These are phyloP conservation scores for Diaporthe australafricana DNA, from an alignment of 2,329 filamentous ascomycete genomes.

Conservation along the genomic window DNA sequence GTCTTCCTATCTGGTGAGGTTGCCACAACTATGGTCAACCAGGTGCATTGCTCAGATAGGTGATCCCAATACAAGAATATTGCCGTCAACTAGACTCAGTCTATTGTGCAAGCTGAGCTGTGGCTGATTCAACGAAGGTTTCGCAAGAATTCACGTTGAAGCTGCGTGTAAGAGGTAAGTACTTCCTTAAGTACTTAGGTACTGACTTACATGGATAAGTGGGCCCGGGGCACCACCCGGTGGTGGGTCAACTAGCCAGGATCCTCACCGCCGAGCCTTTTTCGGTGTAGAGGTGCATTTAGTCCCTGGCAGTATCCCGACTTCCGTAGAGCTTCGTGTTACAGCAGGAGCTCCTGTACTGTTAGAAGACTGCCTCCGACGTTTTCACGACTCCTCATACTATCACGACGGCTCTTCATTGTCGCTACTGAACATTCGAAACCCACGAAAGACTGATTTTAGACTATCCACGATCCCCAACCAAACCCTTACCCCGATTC, in stretches of 20 bases:
- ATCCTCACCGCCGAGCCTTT: constrained; percentile 4
- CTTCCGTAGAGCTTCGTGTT: constrained; percentile 17
- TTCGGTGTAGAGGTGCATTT: background rate
- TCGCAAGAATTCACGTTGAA: too few relatives aligned
- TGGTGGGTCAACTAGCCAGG: background rate
- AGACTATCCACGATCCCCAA: background rate
- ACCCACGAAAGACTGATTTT: background rate
- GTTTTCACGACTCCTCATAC: background rate
- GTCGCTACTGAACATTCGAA: background rate
- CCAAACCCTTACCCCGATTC: background rate
- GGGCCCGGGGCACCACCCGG: background rate
- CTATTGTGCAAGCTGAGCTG: too few relatives aligned
- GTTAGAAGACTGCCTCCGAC: background rate
- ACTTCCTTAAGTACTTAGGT: too few relatives aligned
- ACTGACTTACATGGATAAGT: background rate
- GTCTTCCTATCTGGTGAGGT: too few relatives aligned
- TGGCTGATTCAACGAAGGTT: too few relatives aligned
- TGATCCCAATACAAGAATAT: too few relatives aligned
- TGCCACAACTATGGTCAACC: too few relatives aligned
- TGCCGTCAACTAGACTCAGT: too few relatives aligned
- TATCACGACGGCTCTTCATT: background rate
- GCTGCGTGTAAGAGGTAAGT: too few relatives aligned
- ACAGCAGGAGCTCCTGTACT: constrained; percentile 5
- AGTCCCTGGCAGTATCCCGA: constrained; percentile 14
- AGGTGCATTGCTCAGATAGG: too few relatives aligned